Conservation (phyloP, 176 grass and related monocot genomes). For the Cocos nucifera region DNA sequence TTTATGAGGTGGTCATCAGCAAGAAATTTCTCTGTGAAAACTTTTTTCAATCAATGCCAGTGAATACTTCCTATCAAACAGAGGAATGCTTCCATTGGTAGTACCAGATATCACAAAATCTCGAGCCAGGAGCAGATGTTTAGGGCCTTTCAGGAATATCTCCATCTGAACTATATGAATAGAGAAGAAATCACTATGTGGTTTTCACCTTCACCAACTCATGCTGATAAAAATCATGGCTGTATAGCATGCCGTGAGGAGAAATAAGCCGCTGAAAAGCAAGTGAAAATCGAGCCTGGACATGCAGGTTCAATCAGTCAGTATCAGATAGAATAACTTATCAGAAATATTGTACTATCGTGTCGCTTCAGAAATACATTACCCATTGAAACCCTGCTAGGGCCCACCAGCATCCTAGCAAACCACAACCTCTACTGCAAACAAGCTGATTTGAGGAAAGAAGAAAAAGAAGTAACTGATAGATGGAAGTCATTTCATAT, state of each 20-base stretch:
- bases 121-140: too few relatives aligned
- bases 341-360: neutral
- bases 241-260: constrained; percentile 54
- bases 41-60: too few relatives aligned
- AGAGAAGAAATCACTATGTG: constrained; percentile 22
- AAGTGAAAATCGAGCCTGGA: constrained; percentile 62
- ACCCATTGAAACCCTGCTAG: constrained; percentile 97
- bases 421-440: constrained; percentile 40
- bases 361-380: constrained; percentile 15
- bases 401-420: constrained; percentile 77
- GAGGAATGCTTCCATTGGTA: too few relatives aligned
- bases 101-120: too few relatives aligned
- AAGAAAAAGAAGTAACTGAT: neutral
- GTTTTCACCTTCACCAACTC: constrained; percentile 41
- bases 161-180: too few relatives aligned
- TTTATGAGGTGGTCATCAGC: too few relatives aligned
- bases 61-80: too few relatives aligned
- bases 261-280: constrained; percentile 66
- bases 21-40: too few relatives aligned
- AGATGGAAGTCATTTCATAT: too few relatives aligned
- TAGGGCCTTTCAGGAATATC: too few relatives aligned
- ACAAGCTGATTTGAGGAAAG: constrained; percentile 33
- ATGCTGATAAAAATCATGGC: constrained; percentile 50
- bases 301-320: constrained; percentile 3
- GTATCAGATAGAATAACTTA: neutral